Evolutionary conservation across 1,284 basidiomycete genomes (phyloP).

Genomic region (Pseudozyma tsukubaensis): DNA sequence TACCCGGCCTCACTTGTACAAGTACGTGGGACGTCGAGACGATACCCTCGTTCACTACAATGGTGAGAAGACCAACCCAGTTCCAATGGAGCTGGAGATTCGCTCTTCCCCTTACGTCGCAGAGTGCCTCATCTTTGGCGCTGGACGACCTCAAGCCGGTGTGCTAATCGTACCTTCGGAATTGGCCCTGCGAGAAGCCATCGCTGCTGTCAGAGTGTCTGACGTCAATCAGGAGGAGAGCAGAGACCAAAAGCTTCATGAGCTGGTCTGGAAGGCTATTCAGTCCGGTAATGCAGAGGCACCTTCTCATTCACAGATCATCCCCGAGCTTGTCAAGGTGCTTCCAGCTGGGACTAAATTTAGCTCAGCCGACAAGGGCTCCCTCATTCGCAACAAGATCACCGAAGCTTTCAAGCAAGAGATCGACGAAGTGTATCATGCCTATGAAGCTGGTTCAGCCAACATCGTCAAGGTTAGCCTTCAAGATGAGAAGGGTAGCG

Average conservation of each 20-base stretch:
- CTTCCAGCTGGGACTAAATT: slow-evolving; percentile 14
- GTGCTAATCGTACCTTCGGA: slow-evolving; percentile 74
- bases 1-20: slow-evolving; percentile 70
- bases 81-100: slow-evolving; percentile 39
- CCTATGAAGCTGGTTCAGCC: slow-evolving; percentile 24
- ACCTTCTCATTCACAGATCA: slow-evolving; percentile 33
- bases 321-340: slow-evolving; percentile 27
- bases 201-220: background rate
- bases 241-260: slow-evolving; percentile 9
- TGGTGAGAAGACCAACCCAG: slow-evolving; percentile 52
- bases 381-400: slow-evolving; percentile 15
- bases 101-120: slow-evolving; percentile 63
- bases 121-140: slow-evolving; percentile 75
- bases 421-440: slow-evolving; percentile 22
- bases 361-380: slow-evolving; percentile 29
- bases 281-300: slow-evolving; percentile 19
- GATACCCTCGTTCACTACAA: slow-evolving; percentile 72
- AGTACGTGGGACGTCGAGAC: slow-evolving; percentile 75
- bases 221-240: background rate
- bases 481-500: background rate
- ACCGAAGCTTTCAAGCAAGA: slow-evolving; percentile 12
- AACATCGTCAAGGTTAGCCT: background rate
- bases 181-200: slow-evolving; percentile 65
- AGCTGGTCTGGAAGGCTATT: slow-evolving; percentile 12
- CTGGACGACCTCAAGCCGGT: slow-evolving; percentile 73